Conservation (phyloP, 345 rosid species). For the Rhizophora apiculata region DNA sequence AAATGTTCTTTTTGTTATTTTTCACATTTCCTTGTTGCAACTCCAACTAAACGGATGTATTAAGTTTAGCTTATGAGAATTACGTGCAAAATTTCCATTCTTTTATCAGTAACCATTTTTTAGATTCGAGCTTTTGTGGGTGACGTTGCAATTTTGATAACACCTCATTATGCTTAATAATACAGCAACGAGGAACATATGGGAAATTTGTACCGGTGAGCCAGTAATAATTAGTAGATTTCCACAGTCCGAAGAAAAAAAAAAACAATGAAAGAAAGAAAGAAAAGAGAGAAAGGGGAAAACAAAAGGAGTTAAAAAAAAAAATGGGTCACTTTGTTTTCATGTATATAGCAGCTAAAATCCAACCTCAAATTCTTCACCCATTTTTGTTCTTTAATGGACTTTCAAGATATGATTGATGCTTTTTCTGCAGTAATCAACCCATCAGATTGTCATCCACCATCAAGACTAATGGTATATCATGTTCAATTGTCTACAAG, state of each 20-base stretch:
- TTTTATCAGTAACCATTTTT: slow-evolving; percentile 10
- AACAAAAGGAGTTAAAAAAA: background rate
- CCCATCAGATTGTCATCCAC: slow-evolving; percentile 13
- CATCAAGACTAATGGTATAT: too few species aligned
- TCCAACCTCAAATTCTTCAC: slow-evolving; percentile 29
- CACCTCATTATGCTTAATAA: slow-evolving; percentile 22
- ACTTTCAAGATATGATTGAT: slow-evolving; percentile 22
- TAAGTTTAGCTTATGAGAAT: background rate
- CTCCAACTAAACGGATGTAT: too few species aligned
- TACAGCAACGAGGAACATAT: slow-evolving; percentile 30
- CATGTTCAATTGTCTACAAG: too few species aligned
- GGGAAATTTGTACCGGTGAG: slow-evolving; percentile 7
- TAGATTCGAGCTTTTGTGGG: slow-evolving; percentile 33
- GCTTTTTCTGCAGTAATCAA: slow-evolving; percentile 5
- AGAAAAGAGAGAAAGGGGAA: background rate
- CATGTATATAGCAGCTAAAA: slow-evolving; percentile 20
- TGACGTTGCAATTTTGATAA: slow-evolving; percentile 28
- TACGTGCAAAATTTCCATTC: slow-evolving; percentile 14
- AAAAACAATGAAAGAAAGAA: too few species aligned
- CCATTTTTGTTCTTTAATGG: slow-evolving; percentile 20
- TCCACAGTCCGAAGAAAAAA: background rate
- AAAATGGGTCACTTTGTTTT: slow-evolving; percentile 17
- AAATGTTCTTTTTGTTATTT: too few species aligned
- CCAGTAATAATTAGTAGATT: slow-evolving; percentile 5
- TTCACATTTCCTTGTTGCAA: too few species aligned